These are phyloP conservation scores for Alopecurus myosuroides DNA, from an alignment of 176 grass and related monocot genomes.

Conservation along the genomic window DNA sequence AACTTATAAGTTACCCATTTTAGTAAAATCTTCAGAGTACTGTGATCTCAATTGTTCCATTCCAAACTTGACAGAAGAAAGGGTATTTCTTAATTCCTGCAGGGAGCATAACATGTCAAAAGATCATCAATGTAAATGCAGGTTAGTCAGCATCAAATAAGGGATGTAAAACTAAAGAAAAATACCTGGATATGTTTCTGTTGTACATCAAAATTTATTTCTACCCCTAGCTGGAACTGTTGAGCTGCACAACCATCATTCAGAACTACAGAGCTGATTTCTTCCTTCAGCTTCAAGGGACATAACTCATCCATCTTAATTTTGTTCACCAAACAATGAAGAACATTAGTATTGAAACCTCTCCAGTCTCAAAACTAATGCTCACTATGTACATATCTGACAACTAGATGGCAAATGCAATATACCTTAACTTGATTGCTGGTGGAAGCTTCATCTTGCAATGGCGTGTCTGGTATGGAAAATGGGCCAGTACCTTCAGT, in stretches of 20 bases:
- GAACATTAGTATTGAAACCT: conserved; percentile 24
- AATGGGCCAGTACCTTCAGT: conserved; percentile 11
- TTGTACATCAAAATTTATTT: conserved; percentile 49
- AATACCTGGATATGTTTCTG: conserved; percentile 64
- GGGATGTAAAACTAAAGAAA: background rate
- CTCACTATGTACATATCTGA: background rate
- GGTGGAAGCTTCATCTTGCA: conserved; percentile 6
- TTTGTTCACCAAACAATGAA: background rate
- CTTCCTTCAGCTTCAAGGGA: conserved; percentile 8
- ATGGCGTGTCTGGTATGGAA: conserved; percentile 7
- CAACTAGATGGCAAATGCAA: background rate
- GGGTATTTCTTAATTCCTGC: conserved; percentile 66
- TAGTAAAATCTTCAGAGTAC: conserved; percentile 53
- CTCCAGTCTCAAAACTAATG: background rate
- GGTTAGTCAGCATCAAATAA: conserved; percentile 18
- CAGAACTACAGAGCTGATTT: background rate
- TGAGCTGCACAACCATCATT: conserved; percentile 35
- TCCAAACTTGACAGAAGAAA: conserved; percentile 60
- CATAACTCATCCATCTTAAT: conserved; percentile 35
- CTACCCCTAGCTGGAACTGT: conserved; percentile 27
- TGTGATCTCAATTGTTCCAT: conserved; percentile 66
- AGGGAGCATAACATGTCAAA: conserved; percentile 31
- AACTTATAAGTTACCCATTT: conserved; percentile 56
- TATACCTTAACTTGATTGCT: conserved; percentile 2
- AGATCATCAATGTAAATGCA: conserved; percentile 13